Evolutionary conservation across 2,329 filamentous ascomycete genomes (phyloP).

Genomic region (Calonectria hawksworthii): DNA sequence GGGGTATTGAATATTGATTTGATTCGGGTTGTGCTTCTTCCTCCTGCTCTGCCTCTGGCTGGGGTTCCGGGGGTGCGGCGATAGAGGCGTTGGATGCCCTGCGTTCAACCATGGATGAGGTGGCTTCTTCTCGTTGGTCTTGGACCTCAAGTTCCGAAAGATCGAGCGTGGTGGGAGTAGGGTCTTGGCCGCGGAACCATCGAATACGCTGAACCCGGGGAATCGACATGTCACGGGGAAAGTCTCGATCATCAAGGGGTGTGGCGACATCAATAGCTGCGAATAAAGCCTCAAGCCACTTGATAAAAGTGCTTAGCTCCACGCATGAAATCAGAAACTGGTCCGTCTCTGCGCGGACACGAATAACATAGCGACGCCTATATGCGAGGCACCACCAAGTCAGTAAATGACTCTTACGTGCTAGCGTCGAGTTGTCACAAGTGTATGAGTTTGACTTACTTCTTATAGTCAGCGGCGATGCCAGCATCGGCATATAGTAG

Average conservation of each 20-base stretch:
- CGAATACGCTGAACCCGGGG: slow-evolving; percentile 69
- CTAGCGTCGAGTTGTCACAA: not conserved
- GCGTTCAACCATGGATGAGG: slow-evolving; percentile 36
- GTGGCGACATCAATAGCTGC: slow-evolving; percentile 81
- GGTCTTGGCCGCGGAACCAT: slow-evolving; percentile 61
- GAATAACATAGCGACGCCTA: slow-evolving; percentile 75
- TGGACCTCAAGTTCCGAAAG: slow-evolving; percentile 41
- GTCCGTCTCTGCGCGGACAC: slow-evolving; percentile 80
- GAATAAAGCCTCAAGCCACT: slow-evolving; percentile 77
- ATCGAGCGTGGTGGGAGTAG: slow-evolving; percentile 45
- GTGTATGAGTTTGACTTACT: slow-evolving; percentile 60
- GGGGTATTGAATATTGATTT: slow-evolving; percentile 36
- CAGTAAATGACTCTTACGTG: not conserved
- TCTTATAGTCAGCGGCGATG: slow-evolving; percentile 79
- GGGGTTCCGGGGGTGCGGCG: slow-evolving; percentile 35
- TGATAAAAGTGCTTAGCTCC: slow-evolving; percentile 74
- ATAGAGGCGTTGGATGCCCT: slow-evolving; percentile 31
- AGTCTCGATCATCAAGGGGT: slow-evolving; percentile 78
- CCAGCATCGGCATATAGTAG: slow-evolving; percentile 82
- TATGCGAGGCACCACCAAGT: slow-evolving; percentile 21
- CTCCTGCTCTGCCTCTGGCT: slow-evolving; percentile 36
- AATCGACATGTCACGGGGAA: slow-evolving; percentile 73
- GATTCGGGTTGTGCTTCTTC: slow-evolving; percentile 33
- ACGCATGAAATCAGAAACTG: slow-evolving; percentile 79
- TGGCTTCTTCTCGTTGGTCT: slow-evolving; percentile 38